phyloP scores from a whole-genome alignment of 441 rosid genomes.

The Adansonia gregorii region DNA sequence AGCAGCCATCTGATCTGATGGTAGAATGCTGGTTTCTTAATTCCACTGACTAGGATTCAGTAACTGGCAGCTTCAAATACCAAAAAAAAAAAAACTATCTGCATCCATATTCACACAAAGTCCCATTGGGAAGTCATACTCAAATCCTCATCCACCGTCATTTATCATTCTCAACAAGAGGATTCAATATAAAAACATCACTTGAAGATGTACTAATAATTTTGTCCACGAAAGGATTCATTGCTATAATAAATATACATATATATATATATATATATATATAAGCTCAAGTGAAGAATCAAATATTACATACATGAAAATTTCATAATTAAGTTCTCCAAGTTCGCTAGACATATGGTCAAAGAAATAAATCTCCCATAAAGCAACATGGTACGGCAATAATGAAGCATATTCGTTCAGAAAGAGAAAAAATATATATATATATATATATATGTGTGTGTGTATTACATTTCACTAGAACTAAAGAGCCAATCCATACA shows the following conservation, averaged over 20 bases:
- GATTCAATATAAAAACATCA: neutral
- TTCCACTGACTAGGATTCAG: neutral
- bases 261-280: too few species aligned
- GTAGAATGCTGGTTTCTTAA: neutral
- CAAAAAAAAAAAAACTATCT: neutral
- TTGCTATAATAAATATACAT: too few species aligned
- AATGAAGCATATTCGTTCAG: neutral
- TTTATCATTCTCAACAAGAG: neutral
- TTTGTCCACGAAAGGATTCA: neutral
- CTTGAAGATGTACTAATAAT: neutral
- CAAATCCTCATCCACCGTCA: neutral
- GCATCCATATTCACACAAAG: neutral
- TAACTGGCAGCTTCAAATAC: too few species aligned
- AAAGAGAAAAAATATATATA: neutral
- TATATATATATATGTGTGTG: neutral
- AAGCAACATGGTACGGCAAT: neutral
- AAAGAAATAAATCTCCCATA: neutral
- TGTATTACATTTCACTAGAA: neutral
- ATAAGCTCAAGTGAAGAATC: too few species aligned
- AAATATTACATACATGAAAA: neutral
- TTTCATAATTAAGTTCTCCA: neutral
- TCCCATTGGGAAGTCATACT: neutral
- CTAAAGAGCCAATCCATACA: constrained; percentile 2
- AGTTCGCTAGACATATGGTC: constrained; percentile 3
- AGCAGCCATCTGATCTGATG: too few species aligned